These are phyloP conservation scores for Tricladium varicosporioides DNA, from an alignment of 2,329 filamentous ascomycete genomes.

Conservation along the genomic window DNA sequence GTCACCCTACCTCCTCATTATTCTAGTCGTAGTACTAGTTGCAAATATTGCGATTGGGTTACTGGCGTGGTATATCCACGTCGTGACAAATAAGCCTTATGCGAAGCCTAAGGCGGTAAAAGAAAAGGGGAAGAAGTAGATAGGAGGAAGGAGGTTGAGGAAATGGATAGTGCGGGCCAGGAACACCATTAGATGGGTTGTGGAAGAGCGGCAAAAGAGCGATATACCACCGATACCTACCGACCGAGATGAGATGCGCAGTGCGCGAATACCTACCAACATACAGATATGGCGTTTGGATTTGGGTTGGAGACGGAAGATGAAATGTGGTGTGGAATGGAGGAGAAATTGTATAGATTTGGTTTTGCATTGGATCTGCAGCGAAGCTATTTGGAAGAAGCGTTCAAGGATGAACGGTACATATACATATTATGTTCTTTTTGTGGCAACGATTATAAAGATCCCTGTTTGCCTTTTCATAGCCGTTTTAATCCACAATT, in stretches of 20 bases:
- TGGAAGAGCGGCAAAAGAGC: too few species aligned
- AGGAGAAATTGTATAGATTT: not conserved
- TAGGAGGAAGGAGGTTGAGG: not conserved
- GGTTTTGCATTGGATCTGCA: not conserved
- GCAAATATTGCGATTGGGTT: slow-evolving; percentile 15
- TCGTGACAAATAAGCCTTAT: slow-evolving; percentile 31
- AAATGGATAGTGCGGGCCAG: too few species aligned
- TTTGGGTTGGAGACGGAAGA: not conserved
- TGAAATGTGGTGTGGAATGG: too few species aligned
- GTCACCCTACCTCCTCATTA: slow-evolving; percentile 27
- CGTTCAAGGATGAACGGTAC: not conserved
- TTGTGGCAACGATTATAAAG: too few species aligned
- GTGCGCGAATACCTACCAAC: not conserved
- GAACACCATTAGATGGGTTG: too few species aligned
- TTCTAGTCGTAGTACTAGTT: slow-evolving; percentile 26
- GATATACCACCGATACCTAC: too few species aligned
- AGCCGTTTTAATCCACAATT: too few species aligned
- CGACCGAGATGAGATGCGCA: not conserved
- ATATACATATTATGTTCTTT: not conserved
- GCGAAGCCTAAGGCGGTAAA: slow-evolving; percentile 31
- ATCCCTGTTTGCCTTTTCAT: too few species aligned
- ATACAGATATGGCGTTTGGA: not conserved
- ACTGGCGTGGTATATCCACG: slow-evolving; percentile 30
- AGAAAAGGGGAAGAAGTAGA: slow-evolving; percentile 19
- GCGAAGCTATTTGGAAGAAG: not conserved